Evolutionary conservation across 768 basidiomycete genomes (phyloP).

Genomic region (Lyophyllum atratum): DNA sequence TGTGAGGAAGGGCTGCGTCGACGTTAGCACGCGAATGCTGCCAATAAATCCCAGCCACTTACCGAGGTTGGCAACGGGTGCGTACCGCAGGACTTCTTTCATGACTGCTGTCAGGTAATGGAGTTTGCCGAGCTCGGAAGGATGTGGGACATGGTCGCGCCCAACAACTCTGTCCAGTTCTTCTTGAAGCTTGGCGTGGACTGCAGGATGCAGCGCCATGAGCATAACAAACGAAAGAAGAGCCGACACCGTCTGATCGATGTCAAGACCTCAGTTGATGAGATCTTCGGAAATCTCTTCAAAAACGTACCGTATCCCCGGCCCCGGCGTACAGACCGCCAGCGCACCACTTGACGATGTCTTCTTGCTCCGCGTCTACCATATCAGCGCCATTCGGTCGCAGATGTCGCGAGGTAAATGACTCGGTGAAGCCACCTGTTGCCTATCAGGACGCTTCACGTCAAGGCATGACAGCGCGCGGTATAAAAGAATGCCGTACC

Average conservation of each 20-base stretch:
- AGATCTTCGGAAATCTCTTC: background rate
- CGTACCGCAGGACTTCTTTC: conserved; percentile 42
- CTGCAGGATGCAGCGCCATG: conserved; percentile 46
- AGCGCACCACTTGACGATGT: conserved; percentile 51
- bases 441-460: conserved; percentile 23
- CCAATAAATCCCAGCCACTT: conserved; percentile 4
- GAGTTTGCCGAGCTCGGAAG: conserved; percentile 28
- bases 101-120: conserved; percentile 36
- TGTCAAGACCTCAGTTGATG: background rate
- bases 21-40: background rate
- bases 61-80: conserved; percentile 44
- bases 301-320: conserved; percentile 39
- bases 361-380: conserved; percentile 37
- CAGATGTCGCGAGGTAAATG: conserved; percentile 45
- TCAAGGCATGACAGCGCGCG: background rate
- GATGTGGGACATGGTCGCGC: conserved; percentile 33
- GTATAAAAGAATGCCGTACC: conserved; percentile 21
- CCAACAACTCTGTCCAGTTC: conserved; percentile 42
- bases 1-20: conserved; percentile 40
- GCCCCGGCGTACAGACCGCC: conserved; percentile 52
- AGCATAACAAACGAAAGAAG: conserved; percentile 48
- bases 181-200: conserved; percentile 38
- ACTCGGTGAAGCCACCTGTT: conserved; percentile 34
- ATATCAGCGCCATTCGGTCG: conserved; percentile 21
- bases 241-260: conserved; percentile 46